Evolutionary conservation across 805 yeast species (phyloP).

Genomic region (Candida taoyuanica): DNA sequence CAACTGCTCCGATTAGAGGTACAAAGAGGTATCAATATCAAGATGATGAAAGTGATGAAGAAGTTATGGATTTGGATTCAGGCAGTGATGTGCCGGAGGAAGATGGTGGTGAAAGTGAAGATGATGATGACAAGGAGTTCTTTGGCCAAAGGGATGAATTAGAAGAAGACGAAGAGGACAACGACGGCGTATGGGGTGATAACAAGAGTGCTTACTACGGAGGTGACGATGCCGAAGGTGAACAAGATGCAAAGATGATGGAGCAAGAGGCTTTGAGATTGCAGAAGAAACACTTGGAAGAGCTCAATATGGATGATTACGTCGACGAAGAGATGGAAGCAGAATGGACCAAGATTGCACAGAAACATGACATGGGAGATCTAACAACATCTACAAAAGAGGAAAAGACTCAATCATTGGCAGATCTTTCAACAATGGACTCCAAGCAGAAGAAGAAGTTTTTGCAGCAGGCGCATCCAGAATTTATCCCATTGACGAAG

Average conservation of each 20-base stretch:
- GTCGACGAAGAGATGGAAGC: constrained; percentile 73
- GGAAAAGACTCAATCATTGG: constrained; percentile 32
- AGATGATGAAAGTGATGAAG: constrained; percentile 47
- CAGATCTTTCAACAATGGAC: constrained; percentile 47
- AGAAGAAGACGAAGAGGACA: constrained; percentile 29
- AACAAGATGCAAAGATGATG: constrained; percentile 69
- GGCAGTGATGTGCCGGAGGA: constrained; percentile 40
- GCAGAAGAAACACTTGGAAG: constrained; percentile 76
- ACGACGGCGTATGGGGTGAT: constrained; percentile 45
- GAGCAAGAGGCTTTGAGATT: constrained; percentile 85
- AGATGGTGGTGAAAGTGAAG: constrained; percentile 39
- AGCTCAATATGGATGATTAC: constrained; percentile 68
- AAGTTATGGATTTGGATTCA: constrained; percentile 39
- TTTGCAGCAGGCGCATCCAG: constrained; percentile 69
- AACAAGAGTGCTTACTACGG: constrained; percentile 47
- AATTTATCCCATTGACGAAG: constrained; percentile 68
- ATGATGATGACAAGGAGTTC: constrained; percentile 27
- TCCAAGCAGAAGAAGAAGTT: constrained; percentile 47
- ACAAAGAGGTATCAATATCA: constrained; percentile 34
- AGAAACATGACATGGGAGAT: constrained; percentile 40
- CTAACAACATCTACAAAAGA: constrained; percentile 16
- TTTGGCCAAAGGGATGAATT: constrained; percentile 29
- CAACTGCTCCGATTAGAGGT: constrained; percentile 39
- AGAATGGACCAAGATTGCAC: constrained; percentile 69
- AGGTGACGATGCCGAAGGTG: constrained; percentile 50